Base-by-base conservation (phyloP, 2,329 filamentous ascomycete species). In the Exophiala aquamarina region DNA sequence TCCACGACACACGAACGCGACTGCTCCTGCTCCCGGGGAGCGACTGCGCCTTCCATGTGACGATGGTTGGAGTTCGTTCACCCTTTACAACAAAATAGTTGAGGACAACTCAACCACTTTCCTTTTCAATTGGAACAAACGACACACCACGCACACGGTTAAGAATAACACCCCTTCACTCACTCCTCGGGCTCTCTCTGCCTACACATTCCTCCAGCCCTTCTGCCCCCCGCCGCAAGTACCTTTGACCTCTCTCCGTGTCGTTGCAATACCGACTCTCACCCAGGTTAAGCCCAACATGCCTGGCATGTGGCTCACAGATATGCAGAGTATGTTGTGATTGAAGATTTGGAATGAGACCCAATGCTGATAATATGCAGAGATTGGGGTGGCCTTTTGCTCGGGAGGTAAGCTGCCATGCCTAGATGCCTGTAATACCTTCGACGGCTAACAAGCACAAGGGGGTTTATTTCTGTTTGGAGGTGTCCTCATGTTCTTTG, bases 321-420 rank as follows among this genome's bases (percentile, higher is more conserved):
- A 97, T 73, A 82, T 87, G 66, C 92, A 97, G 72, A 97, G 92
- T 95, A 79, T 64, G 87, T 20, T 33, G 3, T 5, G 10, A 26
- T 14, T 42, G 3, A 8, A 7, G 19, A 13, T 14, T n/a, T 13
- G 43, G 28, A 10, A 8, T 13, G 44, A 44, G 50, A 42, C 38
- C 19, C 39, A 41, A 66, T 42, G 1, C 35, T 49, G 50, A 29
- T 40, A 15, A 14, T 32, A 32, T n/a, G 60, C 63, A 97, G 93
- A 98, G 72, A 87, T 97, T 63, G 93, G 93, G 61, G 91, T 96
- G 55, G 89, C 91, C 67, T 98, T 98, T 77, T 97, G 93, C 79
- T 93, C 89, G 65, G 92, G 90, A 64, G 92, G 91, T 95, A 85
- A 60, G 87, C 86, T 48, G 15, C 23, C 31, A 14, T 15, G 17